Base-by-base conservation (phyloP, 768 basidiomycete species). In the Mycena rebaudengoi region DNA sequence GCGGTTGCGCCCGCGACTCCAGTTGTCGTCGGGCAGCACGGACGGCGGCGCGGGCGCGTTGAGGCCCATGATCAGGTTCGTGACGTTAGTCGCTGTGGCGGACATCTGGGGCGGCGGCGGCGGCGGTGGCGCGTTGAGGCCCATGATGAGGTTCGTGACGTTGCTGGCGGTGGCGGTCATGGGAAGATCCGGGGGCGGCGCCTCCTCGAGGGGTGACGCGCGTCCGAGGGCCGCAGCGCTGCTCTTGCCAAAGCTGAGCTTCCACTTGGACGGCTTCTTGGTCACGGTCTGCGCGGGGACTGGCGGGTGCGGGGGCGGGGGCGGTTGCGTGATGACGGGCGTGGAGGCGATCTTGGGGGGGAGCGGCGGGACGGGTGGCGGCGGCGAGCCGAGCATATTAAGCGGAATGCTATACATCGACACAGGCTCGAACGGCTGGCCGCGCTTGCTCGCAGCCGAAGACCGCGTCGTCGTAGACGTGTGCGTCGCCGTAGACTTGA, bases 221-320 rank as follows among this genome's bases (percentile, higher is more conserved):
- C 73, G 74, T 39, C 81, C 83, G 32, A 79, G 72, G 6, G 76
- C 65, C 21, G 78, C 67, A 37, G 79, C 74, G 68, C 74, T 83
- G 71, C 77, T 80, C 79, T 87, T 89, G 64, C 91, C 82, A 75
- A 94, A 91, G 69, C 88, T 82, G 70, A 92, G 82, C 77, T 91
- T 92, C 92, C 95, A 90, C 71, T 89, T 93, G n/a, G 91, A 93
- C 54, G 91, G 82, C 81, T 95, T 95, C 82, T 94, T 95, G 59
- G 84, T 80, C 32, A 84, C 79, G 25, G 86, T 78, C 7, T 75
- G 64, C 13, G 80, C 64, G 0, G 77, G 60, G 25, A 70, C 30
- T 7, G 69, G 51, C 44, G 73, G 66, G 41, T 70, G 49, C 20
- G 70, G 68, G 23, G 70, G 72, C 62, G 49, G 72, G 53, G 32